Evolutionary conservation across 371 early-diverging fungal species (phyloP).

Genomic region (Lichtheimia hyalospora): DNA sequence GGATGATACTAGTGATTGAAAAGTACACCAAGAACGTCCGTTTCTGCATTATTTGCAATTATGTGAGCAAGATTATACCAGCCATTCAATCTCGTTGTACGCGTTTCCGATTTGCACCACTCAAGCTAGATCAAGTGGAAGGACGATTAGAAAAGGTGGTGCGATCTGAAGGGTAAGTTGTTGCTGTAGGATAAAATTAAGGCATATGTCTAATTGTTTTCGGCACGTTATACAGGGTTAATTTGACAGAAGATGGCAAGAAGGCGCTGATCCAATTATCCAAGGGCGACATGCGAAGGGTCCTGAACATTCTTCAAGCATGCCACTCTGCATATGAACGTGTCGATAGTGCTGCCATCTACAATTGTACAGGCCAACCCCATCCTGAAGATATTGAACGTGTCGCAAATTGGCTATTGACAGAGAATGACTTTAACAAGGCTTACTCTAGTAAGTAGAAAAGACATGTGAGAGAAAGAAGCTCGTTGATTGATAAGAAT

Average conservation of each 20-base stretch:
- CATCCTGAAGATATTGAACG: constrained; percentile 83
- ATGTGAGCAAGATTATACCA: constrained; percentile 97
- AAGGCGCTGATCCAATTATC: constrained; percentile 79
- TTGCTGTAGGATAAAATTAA: neutral
- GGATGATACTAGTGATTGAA: constrained; percentile 81
- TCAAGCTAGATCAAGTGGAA: constrained; percentile 76
- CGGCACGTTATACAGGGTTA: constrained; percentile 49
- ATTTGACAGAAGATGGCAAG: constrained; percentile 81
- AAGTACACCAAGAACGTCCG: constrained; percentile 96
- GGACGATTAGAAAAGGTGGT: constrained; percentile 74
- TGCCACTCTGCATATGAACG: constrained; percentile 83
- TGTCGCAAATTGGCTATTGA: constrained; percentile 79
- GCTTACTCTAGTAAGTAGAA: constrained; percentile 70
- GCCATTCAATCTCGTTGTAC: constrained; percentile 99
- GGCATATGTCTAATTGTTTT: neutral
- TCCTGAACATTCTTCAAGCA: constrained; percentile 92
- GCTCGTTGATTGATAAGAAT: no score
- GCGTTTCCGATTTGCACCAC: constrained; percentile 95
- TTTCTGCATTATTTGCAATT: constrained; percentile 99
- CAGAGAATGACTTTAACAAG: constrained; percentile 75
- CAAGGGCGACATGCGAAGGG: constrained; percentile 96
- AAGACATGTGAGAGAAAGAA: neutral
- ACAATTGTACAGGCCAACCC: constrained; percentile 91
- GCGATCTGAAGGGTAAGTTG: constrained; percentile 67
- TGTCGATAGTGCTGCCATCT: constrained; percentile 79